Evolutionary conservation across 768 basidiomycete genomes (phyloP), one percentile per base, ranked within the genome.

Genomic region (Asterophora lycoperdoides): DNA sequence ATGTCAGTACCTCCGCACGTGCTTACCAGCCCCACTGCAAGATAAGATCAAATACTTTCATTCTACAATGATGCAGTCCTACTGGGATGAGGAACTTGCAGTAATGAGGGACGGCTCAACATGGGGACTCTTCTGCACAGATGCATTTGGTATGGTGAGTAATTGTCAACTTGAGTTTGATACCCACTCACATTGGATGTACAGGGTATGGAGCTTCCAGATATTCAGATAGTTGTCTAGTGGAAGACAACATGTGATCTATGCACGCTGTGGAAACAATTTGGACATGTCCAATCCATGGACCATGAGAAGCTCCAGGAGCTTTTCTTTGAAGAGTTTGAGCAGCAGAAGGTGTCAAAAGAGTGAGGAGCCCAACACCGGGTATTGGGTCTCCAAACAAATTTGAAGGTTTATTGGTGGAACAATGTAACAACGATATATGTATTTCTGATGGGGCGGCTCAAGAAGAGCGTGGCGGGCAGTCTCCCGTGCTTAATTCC

Each of bases 61-160:
- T n/a, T n/a, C n/a, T n/a, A n/a, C n/a, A n/a, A n/a, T n/a, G 48
- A 42, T 28, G 2, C 41, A 49, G n/a, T 18, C 30, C 18, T 42
- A 41, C 33, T 20, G 39, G 14, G 41, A 36, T 8, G 33, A 42
- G 8, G 34, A 48, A 20, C 28, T 48, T 15, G 17, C 11, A 23
- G 8, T 17, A 37, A 23, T 33, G 30, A 19, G 41, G 28, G 28
- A 41, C 18, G n/a, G n/a, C n/a, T 8, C 17, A 13, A 19, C n/a
- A 6, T 48, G 46, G 53, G 69, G 67, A 3, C 35, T 67, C 10
- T 61, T 38, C 40, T 57, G 36, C 6, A 70, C 62, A 0, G 66
- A 66, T 36, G 56, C 66, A 19, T 69, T 68, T 51, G 67, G 69
- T 19, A 66, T 72, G 68, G 65, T 70, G n/a, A n/a, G n/a, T n/a